These are phyloP conservation scores for Urtica urens DNA, from an alignment of 306 rosid genomes.

Conservation along the genomic window DNA sequence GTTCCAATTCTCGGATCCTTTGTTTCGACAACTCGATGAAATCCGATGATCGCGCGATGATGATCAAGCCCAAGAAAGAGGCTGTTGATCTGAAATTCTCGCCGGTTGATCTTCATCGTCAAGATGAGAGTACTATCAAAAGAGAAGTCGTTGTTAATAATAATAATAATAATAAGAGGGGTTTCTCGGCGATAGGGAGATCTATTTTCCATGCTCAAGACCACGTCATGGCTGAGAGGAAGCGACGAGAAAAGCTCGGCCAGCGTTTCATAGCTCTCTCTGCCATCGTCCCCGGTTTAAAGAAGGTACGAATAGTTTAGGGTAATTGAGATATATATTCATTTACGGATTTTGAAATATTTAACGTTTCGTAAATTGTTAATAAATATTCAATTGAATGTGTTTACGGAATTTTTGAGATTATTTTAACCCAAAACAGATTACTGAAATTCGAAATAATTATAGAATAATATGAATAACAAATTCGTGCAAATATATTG, in stretches of 20 bases:
- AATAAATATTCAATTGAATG: background rate
- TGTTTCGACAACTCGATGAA: slow-evolving; percentile 41
- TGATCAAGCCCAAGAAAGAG: slow-evolving; percentile 21
- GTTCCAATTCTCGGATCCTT: slow-evolving; percentile 31
- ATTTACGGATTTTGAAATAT: background rate
- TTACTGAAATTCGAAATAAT: background rate
- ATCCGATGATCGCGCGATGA: background rate
- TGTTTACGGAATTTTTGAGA: background rate
- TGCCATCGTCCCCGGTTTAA: slow-evolving; percentile 56
- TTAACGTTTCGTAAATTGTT: background rate
- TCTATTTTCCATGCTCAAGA: slow-evolving; percentile 39
- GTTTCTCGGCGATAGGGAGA: slow-evolving; percentile 18
- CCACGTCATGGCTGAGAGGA: slow-evolving; percentile 73
- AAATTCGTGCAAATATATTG: no score
- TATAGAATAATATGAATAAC: no score
- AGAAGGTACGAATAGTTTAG: slow-evolving; percentile 35
- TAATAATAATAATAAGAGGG: slow-evolving; percentile 27
- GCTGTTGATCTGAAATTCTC: slow-evolving; percentile 16
- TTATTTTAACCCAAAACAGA: background rate
- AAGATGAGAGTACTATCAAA: background rate
- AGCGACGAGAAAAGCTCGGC: slow-evolving; percentile 66
- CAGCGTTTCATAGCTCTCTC: slow-evolving; percentile 75
- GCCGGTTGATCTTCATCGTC: slow-evolving; percentile 7
- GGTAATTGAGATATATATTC: background rate
- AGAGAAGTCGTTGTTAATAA: slow-evolving; percentile 7